These are phyloP conservation scores for Talaromyces wortmannii DNA, from an alignment of 495 filamentous ascomycete species.

Conservation along the genomic window DNA sequence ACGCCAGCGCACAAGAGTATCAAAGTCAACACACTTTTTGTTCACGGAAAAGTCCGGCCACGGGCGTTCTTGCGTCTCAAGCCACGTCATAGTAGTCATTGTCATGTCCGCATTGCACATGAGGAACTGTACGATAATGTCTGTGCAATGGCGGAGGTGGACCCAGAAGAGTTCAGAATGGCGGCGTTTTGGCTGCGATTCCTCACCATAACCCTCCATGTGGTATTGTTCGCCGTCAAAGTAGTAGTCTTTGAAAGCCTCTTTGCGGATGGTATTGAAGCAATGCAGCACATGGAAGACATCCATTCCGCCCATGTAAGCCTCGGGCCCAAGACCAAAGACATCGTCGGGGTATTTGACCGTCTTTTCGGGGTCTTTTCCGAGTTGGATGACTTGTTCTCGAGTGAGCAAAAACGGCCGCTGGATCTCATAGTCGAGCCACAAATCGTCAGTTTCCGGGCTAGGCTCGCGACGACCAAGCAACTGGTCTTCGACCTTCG, in stretches of 20 bases:
- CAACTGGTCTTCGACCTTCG: background rate
- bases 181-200: background rate
- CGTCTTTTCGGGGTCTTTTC: slow-evolving; percentile 26
- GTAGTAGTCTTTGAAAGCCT: slow-evolving; percentile 24
- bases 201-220: background rate
- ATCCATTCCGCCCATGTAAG: slow-evolving; percentile 24
- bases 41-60: slow-evolving; percentile 30
- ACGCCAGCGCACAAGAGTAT: slow-evolving; percentile 13
- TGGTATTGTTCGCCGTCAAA: slow-evolving; percentile 5
- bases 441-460: slow-evolving; percentile 17
- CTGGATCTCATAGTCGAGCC: slow-evolving; percentile 21
- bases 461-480: slow-evolving; percentile 3
- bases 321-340: slow-evolving; percentile 26
- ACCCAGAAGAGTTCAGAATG: slow-evolving; percentile 10
- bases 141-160: slow-evolving; percentile 22
- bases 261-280: slow-evolving; percentile 22
- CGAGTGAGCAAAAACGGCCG: slow-evolving; percentile 17
- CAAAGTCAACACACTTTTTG: slow-evolving; percentile 18
- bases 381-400: slow-evolving; percentile 19
- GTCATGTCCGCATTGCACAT: slow-evolving; percentile 26
- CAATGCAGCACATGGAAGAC: slow-evolving; percentile 29
- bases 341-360: slow-evolving; percentile 20
- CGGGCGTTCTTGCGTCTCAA: slow-evolving; percentile 19
- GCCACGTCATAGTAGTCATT: slow-evolving; percentile 16
- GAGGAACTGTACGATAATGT: slow-evolving; percentile 19